Evolutionary conservation across 371 early-diverging fungal genomes (phyloP), one percentile per base, ranked within the genome.

Genomic region (Apophysomyces ossiformis): DNA sequence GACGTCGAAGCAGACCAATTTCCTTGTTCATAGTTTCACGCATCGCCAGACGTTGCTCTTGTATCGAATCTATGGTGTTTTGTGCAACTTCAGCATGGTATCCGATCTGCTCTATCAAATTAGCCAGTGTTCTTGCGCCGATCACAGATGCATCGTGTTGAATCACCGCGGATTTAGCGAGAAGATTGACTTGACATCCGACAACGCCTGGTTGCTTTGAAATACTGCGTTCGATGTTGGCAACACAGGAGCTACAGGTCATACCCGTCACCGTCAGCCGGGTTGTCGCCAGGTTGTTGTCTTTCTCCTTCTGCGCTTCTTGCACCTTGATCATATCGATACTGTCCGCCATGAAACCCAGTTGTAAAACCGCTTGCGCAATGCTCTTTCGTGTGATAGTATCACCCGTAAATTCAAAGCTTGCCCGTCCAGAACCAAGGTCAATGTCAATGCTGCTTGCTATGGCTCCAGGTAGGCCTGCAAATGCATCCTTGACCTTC

Each of bases 211-310:
- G 58, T 37, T 82, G 77, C 8, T 81, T 77, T 64, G 80, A 65
- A 47, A 88, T 64, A 4, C 74, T 73, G 15, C 79, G 69, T 71
- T 93, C 87, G 70, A 94, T 89, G 18, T 91, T 84, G 18, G 83
- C 82, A 7, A 94, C 94, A 74, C 94, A 94, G 15, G 92, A 90
- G 21, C 87, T 80, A 74, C 94, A 93, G 0, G 95, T 94, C 94
- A 95, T 95, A 39, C 95, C 94, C 0, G 84, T 81, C 7, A 91
- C 84, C 0, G 77, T 78, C 7, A 88, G 70, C 5, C 83, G 74
- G 0, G 82, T 81, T 1, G 81, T 79, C 1, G 74, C 65, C 5
- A 78, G 13, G 32, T 69, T 61, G 36, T 64, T 50, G 13, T 64
- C 58, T 12, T 57, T 58, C 1, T 66, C 13, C 26, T 68, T 66